Percentiles rank a stretch among this genome's conserved stretches.
Evolutionary conservation across 495 filamentous ascomycete species (phyloP).

Genomic region (Trypethelium eluteriae): DNA sequence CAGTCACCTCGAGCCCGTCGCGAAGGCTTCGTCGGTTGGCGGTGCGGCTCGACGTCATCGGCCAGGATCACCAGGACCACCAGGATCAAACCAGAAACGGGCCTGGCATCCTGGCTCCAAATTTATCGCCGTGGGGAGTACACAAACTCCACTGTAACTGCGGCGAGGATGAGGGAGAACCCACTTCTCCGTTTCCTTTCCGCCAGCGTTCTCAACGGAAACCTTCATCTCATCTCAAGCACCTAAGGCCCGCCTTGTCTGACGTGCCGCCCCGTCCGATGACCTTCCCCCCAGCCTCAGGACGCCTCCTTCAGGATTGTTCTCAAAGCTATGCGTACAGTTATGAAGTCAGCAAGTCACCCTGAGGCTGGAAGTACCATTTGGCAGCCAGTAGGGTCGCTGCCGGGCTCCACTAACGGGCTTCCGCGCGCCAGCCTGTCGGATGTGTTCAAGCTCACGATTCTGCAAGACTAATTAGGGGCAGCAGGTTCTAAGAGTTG

Average conservation of each 20-base stretch:
- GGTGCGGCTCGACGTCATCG: slow-evolving; percentile 9
- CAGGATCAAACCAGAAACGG: neutral
- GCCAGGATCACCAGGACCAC: neutral
- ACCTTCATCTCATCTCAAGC: no score
- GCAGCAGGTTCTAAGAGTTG: neutral
- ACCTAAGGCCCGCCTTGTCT: no score
- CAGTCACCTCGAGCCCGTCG: neutral
- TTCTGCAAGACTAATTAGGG: neutral
- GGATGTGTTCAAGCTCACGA: neutral
- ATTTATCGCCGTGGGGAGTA: neutral
- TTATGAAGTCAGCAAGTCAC: no score
- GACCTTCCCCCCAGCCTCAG: no score
- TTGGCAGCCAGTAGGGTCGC: neutral
- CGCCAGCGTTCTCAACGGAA: no score
- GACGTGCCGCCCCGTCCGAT: no score
- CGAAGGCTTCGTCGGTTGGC: slow-evolving; percentile 3
- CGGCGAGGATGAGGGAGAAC: no score
- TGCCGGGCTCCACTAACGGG: neutral
- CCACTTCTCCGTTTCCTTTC: no score
- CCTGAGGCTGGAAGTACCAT: no score
- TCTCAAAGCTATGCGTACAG: no score
- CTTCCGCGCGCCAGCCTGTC: slow-evolving; percentile 1
- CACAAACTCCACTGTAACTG: no score
- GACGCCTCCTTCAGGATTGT: no score
- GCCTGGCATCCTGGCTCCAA: neutral